Percentiles rank a stretch among this genome's conserved stretches.
phyloP scores from a whole-genome alignment of 495 filamentous ascomycete species.

The Aspergillus ellipticus region DNA sequence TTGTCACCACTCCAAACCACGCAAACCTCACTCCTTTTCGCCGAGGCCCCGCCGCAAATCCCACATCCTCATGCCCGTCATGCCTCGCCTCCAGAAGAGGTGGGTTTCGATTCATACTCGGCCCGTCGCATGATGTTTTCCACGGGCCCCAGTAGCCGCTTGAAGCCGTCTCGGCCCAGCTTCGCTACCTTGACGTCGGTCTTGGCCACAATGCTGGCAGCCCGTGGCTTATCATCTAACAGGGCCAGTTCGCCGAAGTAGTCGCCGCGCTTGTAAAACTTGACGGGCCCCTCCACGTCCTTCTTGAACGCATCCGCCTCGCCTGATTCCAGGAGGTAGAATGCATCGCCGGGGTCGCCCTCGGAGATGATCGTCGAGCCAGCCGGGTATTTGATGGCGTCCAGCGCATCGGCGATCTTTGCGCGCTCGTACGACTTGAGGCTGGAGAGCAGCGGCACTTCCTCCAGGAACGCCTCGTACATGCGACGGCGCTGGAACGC shows the following conservation, averaged over 20 bases:
- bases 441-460: slow-evolving; percentile 81
- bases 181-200: slow-evolving; percentile 89
- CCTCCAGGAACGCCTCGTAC: slow-evolving; percentile 97
- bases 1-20: slow-evolving; percentile 6
- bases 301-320: slow-evolving; percentile 82
- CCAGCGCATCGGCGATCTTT: slow-evolving; percentile 95
- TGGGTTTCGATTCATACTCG: slow-evolving; percentile 46
- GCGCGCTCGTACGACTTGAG: slow-evolving; percentile 88
- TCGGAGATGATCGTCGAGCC: slow-evolving; percentile 81
- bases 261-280: slow-evolving; percentile 81
- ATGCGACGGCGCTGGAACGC: slow-evolving; percentile 93
- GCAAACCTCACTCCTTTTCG: neutral
- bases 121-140: slow-evolving; percentile 92
- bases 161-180: slow-evolving; percentile 90
- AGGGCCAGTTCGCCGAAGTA: slow-evolving; percentile 96
- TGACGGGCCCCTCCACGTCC: slow-evolving; percentile 61
- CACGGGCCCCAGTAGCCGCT: slow-evolving; percentile 86
- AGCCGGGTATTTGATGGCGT: slow-evolving; percentile 81
- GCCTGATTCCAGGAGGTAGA: slow-evolving; percentile 87
- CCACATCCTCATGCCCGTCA: neutral
- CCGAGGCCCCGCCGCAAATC: neutral
- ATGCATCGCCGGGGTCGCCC: slow-evolving; percentile 87
- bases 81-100: slow-evolving; percentile 11
- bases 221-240: slow-evolving; percentile 87
- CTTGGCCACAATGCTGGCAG: slow-evolving; percentile 79